phyloP scores from a whole-genome alignment of 2,329 filamentous ascomycete genomes.

The Paecilomyces niveus region DNA sequence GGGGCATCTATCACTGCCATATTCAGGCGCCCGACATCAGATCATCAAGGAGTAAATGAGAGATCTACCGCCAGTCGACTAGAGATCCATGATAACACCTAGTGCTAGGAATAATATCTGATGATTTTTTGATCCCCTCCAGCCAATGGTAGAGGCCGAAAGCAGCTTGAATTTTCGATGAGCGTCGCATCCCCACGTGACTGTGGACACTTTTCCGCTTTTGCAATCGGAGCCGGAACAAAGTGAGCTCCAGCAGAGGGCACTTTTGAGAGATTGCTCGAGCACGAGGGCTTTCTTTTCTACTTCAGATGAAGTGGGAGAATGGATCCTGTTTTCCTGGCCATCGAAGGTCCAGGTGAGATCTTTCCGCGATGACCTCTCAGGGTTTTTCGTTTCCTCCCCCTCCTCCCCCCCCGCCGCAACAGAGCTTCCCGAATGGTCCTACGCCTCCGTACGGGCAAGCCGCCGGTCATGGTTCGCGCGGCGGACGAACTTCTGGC shows the following conservation, averaged over 20 bases:
- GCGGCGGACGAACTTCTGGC: slow-evolving; percentile 18
- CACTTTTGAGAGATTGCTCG: slow-evolving; percentile 3
- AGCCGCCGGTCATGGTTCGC: slow-evolving; percentile 13
- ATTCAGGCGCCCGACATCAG: background rate
- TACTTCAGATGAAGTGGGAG: slow-evolving; percentile 16
- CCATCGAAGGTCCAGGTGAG: slow-evolving; percentile 15
- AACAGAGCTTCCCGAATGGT: slow-evolving; percentile 11
- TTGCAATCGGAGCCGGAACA: background rate
- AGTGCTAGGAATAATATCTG: background rate
- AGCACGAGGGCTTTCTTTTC: slow-evolving; percentile 1
- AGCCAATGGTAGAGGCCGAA: background rate
- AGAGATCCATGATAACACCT: background rate
- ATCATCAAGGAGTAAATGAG: background rate
- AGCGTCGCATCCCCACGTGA: background rate
- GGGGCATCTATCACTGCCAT: background rate
- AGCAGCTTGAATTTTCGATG: background rate
- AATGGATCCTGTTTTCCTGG: slow-evolving; percentile 15
- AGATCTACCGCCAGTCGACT: background rate
- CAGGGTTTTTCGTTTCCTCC: slow-evolving; percentile 41
- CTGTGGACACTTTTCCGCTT: background rate
- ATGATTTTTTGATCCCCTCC: background rate
- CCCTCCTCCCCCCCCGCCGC: slow-evolving; percentile 34
- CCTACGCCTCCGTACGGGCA: slow-evolving; percentile 20
- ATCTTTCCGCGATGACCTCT: slow-evolving; percentile 27
- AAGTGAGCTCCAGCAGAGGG: background rate